Evolutionary conservation across 352 stramenopile genomes (phyloP).

Genomic region (Pythium sp.): DNA sequence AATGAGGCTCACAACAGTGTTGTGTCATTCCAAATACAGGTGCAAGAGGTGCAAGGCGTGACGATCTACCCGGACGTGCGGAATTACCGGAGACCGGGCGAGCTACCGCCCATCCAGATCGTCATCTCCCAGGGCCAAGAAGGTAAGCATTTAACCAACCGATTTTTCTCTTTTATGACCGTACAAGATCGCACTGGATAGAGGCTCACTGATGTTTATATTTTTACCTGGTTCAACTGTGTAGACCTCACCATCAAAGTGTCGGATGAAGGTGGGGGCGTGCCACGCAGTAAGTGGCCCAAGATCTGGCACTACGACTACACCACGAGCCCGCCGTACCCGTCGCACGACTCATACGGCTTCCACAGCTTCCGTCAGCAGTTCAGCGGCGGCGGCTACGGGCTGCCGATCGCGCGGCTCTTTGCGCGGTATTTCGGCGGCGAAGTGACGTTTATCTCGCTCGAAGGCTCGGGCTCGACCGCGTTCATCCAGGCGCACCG

Average conservation of each 20-base stretch:
- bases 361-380: slow-evolving; percentile 83
- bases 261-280: slow-evolving; percentile 97
- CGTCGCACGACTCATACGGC: slow-evolving; percentile 51
- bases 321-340: slow-evolving; percentile 90
- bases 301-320: slow-evolving; percentile 99
- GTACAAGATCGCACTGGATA: background rate
- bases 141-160: slow-evolving; percentile 2
- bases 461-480: slow-evolving; percentile 98
- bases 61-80: slow-evolving; percentile 76
- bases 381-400: slow-evolving; percentile 94
- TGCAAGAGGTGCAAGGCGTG: slow-evolving; percentile 56
- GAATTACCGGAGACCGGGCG: slow-evolving; percentile 54
- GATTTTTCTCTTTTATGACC: background rate
- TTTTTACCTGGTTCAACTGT: background rate
- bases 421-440: slow-evolving; percentile 99
- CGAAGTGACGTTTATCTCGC: slow-evolving; percentile 97
- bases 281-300: slow-evolving; percentile 94
- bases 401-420: slow-evolving; percentile 88
- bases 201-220: background rate
- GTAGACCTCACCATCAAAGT: slow-evolving; percentile 97
- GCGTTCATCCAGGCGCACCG: slow-evolving; percentile 82
- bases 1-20: background rate
- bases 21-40: slow-evolving; percentile 9
- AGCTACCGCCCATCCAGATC: slow-evolving; percentile 93
- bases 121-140: slow-evolving; percentile 97